Base-by-base conservation (phyloP, 805 yeast species). In the Priceomyces carsonii region DNA sequence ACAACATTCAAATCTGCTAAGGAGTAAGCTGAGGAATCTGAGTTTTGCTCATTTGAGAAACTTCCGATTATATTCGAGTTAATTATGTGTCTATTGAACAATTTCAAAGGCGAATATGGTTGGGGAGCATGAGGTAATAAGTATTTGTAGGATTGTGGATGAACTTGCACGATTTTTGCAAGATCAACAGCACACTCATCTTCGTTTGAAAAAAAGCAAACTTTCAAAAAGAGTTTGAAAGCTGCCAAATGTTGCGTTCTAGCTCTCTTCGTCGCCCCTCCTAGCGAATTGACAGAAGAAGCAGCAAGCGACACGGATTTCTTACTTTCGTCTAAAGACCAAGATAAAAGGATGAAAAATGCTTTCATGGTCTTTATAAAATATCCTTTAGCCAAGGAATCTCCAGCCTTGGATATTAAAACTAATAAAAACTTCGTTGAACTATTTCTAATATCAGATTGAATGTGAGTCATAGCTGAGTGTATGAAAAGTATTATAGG, bases 391-490 rank as follows among this genome's bases (percentile, higher is more conserved):
- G 80, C 76, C 8, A 86, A 58, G 6, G 82, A 68, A 27, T 68
- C 73, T 2, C 76, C 69, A 17, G 80, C 75, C 36, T 71, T 61
- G 29, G 71, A 66, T n/a, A 88, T 55, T 35, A 89, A 54, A 3
- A 80, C 68, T 25, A 71, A 67, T 17, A 90, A 61, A 47, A 84
- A 85, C 39, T 73, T 76, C 0, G 91, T 77, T 2, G 95, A 79
- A 40, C 85, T 89, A 29, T 77, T 75, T 36, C 96, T 74, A 18
- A 93, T 80, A 3, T 78, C 79, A 1, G 88, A 80, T 19, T 75
- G 75, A 26, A 93, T 84, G 56, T 93, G 97, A 12, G 97, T 85
- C 96, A 93, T 91, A 3, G 96, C 95, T 34, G 91, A 82, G 47
- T 84, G 85, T 12, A 91, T 70, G 55, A 84, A 90, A 19, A 91